Evolutionary conservation across 2,329 filamentous ascomycete species (phyloP).

Genomic region (Aureobasidium vineae): DNA sequence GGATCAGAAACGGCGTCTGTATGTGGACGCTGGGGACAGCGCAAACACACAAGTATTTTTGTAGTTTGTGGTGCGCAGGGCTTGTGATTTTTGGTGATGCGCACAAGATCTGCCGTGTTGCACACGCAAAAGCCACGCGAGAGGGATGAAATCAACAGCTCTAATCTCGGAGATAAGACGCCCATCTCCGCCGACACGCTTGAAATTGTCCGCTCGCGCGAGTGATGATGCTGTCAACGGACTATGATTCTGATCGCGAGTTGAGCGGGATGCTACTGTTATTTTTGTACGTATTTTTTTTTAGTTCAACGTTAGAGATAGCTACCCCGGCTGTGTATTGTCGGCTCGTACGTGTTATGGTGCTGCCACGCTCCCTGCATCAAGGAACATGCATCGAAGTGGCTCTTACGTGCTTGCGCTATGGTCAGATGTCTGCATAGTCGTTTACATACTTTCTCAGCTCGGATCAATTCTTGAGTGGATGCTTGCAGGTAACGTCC

Average conservation of each 20-base stretch:
- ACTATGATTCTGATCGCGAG: neutral
- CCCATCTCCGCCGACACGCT: neutral
- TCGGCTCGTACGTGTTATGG: too few species aligned
- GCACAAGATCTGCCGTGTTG: conserved; percentile 18
- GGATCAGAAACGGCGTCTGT: neutral
- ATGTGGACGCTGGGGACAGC: neutral
- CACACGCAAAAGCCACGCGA: conserved; percentile 20
- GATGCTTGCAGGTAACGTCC: neutral
- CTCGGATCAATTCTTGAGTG: neutral
- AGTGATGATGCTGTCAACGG: neutral
- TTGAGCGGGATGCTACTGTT: neutral
- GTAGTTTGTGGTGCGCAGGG: neutral
- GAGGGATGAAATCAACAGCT: neutral
- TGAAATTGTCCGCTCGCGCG: neutral
- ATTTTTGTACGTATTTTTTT: neutral
- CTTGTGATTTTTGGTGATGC: neutral
- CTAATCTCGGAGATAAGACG: neutral
- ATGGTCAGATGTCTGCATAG: conserved; percentile 17
- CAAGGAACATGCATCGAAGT: neutral
- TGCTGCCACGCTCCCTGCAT: conserved; percentile 14
- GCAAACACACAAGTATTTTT: neutral
- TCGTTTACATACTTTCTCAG: neutral
- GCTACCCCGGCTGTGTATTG: too few species aligned
- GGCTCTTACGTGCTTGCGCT: conserved; percentile 13
- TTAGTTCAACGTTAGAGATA: neutral